Base-by-base conservation (phyloP, 2,329 filamentous ascomycete genomes). In the Raffaelea arxii region DNA sequence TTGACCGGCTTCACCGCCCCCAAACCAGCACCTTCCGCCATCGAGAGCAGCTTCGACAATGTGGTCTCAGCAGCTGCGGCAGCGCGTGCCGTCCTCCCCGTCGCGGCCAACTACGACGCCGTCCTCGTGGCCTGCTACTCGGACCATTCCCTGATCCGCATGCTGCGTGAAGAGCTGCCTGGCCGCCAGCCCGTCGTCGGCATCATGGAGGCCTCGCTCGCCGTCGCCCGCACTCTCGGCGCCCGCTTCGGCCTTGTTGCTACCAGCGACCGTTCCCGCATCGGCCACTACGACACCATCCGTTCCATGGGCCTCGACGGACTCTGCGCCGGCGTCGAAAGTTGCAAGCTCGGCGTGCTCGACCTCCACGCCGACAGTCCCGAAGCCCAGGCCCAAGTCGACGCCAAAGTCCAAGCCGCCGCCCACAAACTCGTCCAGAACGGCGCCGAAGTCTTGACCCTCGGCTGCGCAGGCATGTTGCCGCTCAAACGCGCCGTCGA, bases 71-170 rank as follows among this genome's bases (percentile, higher is more conserved):
- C 51, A 4, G 51, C 51, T 3, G 51, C 51, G 6, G 51, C 51
- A 1, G 51, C 48, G 4, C 51, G 51, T 6, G 54, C 54, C 14
- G 46, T 50, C 3, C 49, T 53, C 6, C 49, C 52, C 11, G 42
- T 56, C 6, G 53, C 49, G 1, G 46, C 53, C 12, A 53, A 49
- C 0, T 47, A 53, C 32, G 53, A 55, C 36, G 51, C 51, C 41
- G 43, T 55, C 14, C 51, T 55, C 4, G 53, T 53, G 14, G 50
- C 50, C n/a, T 55, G 53, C 50, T 55, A 53, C 49, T 55, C 51
- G 43, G 53, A 53, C 42, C 51, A 53, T 25, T 30, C 48, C 7
- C 46, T 53, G 10, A 50, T 53, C 46, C 44, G 46, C 19, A 51
- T 53, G 51, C 48, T 53, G 42, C 51, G 51, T 41, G 51, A 53